Evolutionary conservation across 2,329 filamentous ascomycete genomes (phyloP).

Genomic region (Colletotrichum sidae): DNA sequence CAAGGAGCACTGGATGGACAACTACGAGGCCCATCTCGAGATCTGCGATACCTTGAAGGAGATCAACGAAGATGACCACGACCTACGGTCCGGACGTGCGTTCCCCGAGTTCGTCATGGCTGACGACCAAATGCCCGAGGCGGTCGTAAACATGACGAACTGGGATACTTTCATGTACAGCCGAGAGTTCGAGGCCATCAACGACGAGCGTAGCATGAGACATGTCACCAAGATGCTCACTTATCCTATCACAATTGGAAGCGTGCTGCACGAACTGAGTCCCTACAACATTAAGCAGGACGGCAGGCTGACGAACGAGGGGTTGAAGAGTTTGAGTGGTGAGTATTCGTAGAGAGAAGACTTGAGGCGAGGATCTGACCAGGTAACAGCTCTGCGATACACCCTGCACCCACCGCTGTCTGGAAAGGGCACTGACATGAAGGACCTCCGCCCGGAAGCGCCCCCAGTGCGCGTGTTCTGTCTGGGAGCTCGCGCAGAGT

Average conservation of each 20-base stretch:
- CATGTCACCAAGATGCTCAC: slow-evolving; percentile 94
- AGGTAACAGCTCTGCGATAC: slow-evolving; percentile 81
- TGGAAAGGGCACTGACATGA: slow-evolving; percentile 79
- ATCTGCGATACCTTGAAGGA: slow-evolving; percentile 92
- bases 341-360: slow-evolving; percentile 49
- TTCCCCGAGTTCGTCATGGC: slow-evolving; percentile 97
- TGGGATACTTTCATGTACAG: slow-evolving; percentile 99
- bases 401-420: slow-evolving; percentile 88
- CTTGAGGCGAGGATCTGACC: slow-evolving; percentile 7
- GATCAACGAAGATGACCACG: slow-evolving; percentile 98
- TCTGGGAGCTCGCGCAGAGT: slow-evolving; percentile 95
- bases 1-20: slow-evolving; percentile 94
- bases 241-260: slow-evolving; percentile 92
- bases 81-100: slow-evolving; percentile 87
- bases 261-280: slow-evolving; percentile 92
- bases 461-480: slow-evolving; percentile 94
- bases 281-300: slow-evolving; percentile 85
- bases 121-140: slow-evolving; percentile 89
- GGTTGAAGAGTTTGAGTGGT: slow-evolving; percentile 94
- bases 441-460: slow-evolving; percentile 84
- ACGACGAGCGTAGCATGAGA: slow-evolving; percentile 89
- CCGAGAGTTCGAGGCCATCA: slow-evolving; percentile 89
- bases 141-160: slow-evolving; percentile 95
- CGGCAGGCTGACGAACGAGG: slow-evolving; percentile 85
- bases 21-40: slow-evolving; percentile 92